phyloP scores from a whole-genome alignment of 2,329 filamentous ascomycete genomes.

The Colletotrichum lindemuthianum region DNA sequence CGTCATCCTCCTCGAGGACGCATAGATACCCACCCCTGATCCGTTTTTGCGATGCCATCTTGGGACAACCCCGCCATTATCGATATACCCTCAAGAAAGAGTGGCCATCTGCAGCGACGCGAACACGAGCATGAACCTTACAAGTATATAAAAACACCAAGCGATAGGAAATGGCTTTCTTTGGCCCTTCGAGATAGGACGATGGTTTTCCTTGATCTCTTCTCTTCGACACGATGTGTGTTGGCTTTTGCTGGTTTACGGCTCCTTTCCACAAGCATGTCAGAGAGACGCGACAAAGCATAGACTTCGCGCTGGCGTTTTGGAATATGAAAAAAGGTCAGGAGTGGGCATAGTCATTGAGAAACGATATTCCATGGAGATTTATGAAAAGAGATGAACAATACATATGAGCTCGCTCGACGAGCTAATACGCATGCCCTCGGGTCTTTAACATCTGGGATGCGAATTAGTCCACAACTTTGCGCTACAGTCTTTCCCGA shows the following conservation, averaged over 20 bases:
- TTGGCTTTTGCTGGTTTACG: slow-evolving; percentile 2
- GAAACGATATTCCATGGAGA: slow-evolving; percentile 13
- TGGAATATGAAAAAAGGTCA: slow-evolving; percentile 23
- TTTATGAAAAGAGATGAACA: slow-evolving; percentile 12
- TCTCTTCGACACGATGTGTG: neutral
- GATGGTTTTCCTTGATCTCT: neutral
- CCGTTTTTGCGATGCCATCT: neutral
- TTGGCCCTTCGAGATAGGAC: neutral
- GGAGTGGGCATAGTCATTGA: slow-evolving; percentile 26
- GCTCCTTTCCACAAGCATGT: slow-evolving; percentile 11
- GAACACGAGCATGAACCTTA: too few relatives aligned
- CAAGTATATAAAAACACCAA: too few relatives aligned
- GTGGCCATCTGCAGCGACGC: too few relatives aligned
- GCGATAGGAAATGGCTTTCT: too few relatives aligned
- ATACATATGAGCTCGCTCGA: neutral
- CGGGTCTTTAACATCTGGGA: slow-evolving; percentile 13
- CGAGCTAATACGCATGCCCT: slow-evolving; percentile 1
- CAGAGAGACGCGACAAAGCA: slow-evolving; percentile 7
- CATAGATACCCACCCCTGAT: slow-evolving; percentile 41
- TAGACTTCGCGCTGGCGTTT: slow-evolving; percentile 28
- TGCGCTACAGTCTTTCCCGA: too few relatives aligned
- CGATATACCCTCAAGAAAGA: neutral
- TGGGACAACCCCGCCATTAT: neutral
- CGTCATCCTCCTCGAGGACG: slow-evolving; percentile 78
- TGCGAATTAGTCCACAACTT: slow-evolving; percentile 3